Evolutionary conservation across 306 rosid genomes (phyloP), one percentile per base, ranked within the genome.

Genomic region (Quercus engelmannii): DNA sequence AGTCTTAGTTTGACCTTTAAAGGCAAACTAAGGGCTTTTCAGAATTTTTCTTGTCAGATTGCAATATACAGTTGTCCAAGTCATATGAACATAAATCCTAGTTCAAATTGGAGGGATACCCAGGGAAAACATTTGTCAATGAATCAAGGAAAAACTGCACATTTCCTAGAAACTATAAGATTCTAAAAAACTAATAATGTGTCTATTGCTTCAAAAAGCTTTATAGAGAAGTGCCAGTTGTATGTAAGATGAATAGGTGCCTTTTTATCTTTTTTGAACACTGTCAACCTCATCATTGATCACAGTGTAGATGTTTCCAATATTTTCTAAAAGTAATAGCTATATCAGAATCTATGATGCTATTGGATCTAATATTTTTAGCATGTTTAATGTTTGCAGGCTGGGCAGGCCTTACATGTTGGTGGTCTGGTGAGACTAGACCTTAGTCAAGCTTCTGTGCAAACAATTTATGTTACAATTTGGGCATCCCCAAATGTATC

Each of bases 401-500:
- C 78, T 78, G 97, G 98, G 38, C 98, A 92, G 81, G 80, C 90
- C 74, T 52, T 92, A 74, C 95, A 90, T 68, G 84, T 91, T 57
- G 98, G 97, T 78, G 95, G 95, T 81, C 88, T 94, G 85, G 71
- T 80, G 59, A 91, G 98, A 82, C 89, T 94, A 58, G 97, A 91
- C 73, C 97, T 94, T 57, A 69, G 69, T 83, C 82, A 86, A 85
- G 90, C 97, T 76, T 91, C 92, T 46, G 95, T 92, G 18, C 84
- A 88, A 74, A 92, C 98, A 80, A 90, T 92, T 58, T 94, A 94
- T 81, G 88, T 90, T 73, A 87, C 98, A 9, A 75, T 92, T 84
- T 94, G 97, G 98, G 93, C 92, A 70, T 92, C 98, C 14, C 85
- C 94, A 68, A 91, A 88, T 85, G 79, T 91, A 80, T 94, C 98